These are phyloP conservation scores for Pythium dissimile DNA, from an alignment of 352 stramenopile genomes.

Conservation along the genomic window DNA sequence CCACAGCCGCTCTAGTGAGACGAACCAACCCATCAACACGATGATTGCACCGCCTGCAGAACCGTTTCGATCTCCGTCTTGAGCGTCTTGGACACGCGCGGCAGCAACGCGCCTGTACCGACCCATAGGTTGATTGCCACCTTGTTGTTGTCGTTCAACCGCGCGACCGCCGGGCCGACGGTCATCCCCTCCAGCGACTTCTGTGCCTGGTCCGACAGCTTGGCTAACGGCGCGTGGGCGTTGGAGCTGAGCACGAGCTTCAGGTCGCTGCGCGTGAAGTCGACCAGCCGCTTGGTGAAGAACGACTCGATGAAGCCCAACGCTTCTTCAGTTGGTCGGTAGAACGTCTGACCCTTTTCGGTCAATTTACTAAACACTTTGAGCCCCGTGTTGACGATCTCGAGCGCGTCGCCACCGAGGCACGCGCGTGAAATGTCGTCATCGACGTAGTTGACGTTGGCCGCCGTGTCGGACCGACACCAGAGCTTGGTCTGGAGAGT, in stretches of 20 bases:
- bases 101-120: constrained; percentile 61
- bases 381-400: constrained; percentile 92
- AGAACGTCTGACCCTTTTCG: constrained; percentile 64
- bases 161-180: constrained; percentile 58
- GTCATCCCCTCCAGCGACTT: constrained; percentile 27
- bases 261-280: constrained; percentile 42
- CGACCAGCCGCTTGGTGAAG: constrained; percentile 79
- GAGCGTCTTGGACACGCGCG: constrained; percentile 71
- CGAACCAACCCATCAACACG: background rate
- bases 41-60: constrained; percentile 15
- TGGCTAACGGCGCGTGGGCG: constrained; percentile 50
- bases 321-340: constrained; percentile 85
- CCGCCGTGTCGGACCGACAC: constrained; percentile 72
- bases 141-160: constrained; percentile 32
- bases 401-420: constrained; percentile 61
- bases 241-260: constrained; percentile 39
- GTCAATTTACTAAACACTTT: constrained; percentile 86
- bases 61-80: constrained; percentile 51
- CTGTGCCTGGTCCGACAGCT: constrained; percentile 38
- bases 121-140: constrained; percentile 79
- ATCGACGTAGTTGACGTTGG: constrained; percentile 81
- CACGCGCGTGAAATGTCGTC: constrained; percentile 58
- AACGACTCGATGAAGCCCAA: constrained; percentile 83
- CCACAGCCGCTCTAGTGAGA: background rate
- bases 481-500: constrained; percentile 48